A percentile compares a stretch with the other conserved stretches of the same genome.
Conservation (phyloP, 75 land plant species). For the Pinus albicaulis region DNA sequence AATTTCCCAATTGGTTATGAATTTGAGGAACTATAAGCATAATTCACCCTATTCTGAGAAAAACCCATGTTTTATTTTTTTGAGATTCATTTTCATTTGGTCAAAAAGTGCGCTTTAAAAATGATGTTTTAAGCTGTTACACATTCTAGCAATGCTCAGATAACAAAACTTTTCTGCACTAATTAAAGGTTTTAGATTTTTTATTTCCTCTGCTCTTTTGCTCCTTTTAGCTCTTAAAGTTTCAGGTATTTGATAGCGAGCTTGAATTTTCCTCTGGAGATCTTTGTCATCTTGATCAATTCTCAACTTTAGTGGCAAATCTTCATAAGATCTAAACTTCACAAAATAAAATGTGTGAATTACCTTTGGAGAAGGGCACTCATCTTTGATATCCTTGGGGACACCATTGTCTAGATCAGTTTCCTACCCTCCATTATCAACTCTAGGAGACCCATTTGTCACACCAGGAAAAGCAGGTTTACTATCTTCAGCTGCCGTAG, state of each 20-base stretch:
- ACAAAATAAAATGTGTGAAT: slow-evolving; percentile 32
- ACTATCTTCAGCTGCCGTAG: slow-evolving; percentile 14
- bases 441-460: slow-evolving; percentile 18
- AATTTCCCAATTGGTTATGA: too few relatives aligned
- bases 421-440: background rate
- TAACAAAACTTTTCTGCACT: too few relatives aligned
- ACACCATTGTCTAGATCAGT: slow-evolving; percentile 14
- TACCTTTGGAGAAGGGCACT: slow-evolving; percentile 48
- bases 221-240: slow-evolving; percentile 33
- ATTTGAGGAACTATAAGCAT: too few relatives aligned
- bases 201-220: too few relatives aligned
- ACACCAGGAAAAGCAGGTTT: slow-evolving; percentile 23
- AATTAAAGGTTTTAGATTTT: too few relatives aligned
- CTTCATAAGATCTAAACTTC: slow-evolving; percentile 40
- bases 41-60: too few relatives aligned
- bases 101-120: too few relatives aligned
- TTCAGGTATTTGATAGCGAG: slow-evolving; percentile 30
- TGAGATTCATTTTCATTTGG: too few relatives aligned
- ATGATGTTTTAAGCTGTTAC: too few relatives aligned
- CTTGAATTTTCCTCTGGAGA: slow-evolving; percentile 34
- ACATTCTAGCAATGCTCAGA: too few relatives aligned
- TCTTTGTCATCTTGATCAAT: slow-evolving; percentile 50
- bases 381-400: slow-evolving; percentile 50
- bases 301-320: slow-evolving; percentile 42
- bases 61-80: too few relatives aligned